phyloP scores from a whole-genome alignment of 441 rosid genomes.

The Gossypium davidsonii region DNA sequence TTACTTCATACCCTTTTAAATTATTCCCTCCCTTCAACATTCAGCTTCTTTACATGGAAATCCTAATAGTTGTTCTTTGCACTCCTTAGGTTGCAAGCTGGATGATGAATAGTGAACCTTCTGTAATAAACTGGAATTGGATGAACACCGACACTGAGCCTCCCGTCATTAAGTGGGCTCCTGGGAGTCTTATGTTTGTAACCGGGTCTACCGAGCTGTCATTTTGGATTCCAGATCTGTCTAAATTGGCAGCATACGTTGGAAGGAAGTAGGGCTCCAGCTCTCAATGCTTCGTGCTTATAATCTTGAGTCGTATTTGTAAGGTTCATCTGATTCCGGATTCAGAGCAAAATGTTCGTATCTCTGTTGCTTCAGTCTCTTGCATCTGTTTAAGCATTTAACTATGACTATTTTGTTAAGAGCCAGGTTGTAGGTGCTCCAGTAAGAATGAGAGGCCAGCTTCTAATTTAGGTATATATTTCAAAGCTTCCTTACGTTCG shows the following conservation, averaged over 20 bases:
- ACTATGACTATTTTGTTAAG: neutral
- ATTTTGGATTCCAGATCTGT: slow-evolving; percentile 82
- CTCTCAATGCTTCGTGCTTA: neutral
- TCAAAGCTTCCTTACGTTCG: neutral
- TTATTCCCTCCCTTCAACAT: neutral
- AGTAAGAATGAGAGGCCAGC: neutral
- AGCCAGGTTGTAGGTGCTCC: neutral
- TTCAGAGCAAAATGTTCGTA: neutral
- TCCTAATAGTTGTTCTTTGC: slow-evolving; percentile 8
- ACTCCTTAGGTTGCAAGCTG: slow-evolving; percentile 67
- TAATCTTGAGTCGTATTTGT: neutral
- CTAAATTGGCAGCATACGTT: slow-evolving; percentile 77
- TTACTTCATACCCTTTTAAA: neutral
- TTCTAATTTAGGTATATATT: neutral
- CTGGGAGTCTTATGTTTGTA: slow-evolving; percentile 90
- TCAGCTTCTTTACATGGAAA: neutral
- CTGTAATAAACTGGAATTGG: slow-evolving; percentile 71
- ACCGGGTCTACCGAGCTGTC: slow-evolving; percentile 85
- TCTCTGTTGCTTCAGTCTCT: neutral
- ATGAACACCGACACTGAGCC: slow-evolving; percentile 69
- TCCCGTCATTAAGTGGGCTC: slow-evolving; percentile 82
- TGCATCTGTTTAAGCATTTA: neutral
- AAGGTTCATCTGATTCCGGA: neutral
- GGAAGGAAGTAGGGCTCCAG: slow-evolving; percentile 55
- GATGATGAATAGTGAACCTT: slow-evolving; percentile 71